A percentile compares a stretch with the other conserved stretches of the same genome.
Conservation (phyloP, 1,284 basidiomycete genomes). For the Microbotryum intermedium region DNA sequence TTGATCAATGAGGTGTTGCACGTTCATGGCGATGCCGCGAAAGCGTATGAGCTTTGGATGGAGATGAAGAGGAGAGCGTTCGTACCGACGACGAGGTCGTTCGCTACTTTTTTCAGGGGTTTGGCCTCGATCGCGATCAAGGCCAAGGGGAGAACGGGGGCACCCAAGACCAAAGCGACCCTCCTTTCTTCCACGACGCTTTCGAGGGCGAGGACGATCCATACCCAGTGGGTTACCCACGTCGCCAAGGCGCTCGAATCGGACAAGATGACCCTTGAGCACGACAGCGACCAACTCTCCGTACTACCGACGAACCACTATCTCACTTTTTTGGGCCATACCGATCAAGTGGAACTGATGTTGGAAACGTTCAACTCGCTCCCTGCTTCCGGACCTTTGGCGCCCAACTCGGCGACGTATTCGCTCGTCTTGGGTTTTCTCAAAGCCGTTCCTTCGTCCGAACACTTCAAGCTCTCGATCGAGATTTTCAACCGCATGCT, state of each 20-base stretch:
- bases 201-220: conserved; percentile 19
- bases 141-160: neutral
- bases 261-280: neutral
- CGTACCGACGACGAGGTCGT: conserved; percentile 21
- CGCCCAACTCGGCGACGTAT: conserved; percentile 12
- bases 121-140: conserved; percentile 9
- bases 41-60: conserved; percentile 22
- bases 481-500: no score
- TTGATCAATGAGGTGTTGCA: conserved; percentile 22
- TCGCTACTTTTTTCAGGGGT: conserved; percentile 21
- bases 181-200: neutral
- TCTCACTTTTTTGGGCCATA: conserved; percentile 18
- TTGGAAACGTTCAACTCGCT: conserved; percentile 17
- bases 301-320: conserved; percentile 21
- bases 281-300: conserved; percentile 5
- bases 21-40: neutral
- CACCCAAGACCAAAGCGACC: neutral
- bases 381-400: neutral
- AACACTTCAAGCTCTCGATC: no score
- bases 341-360: neutral
- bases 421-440: conserved; percentile 11
- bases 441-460: neutral
- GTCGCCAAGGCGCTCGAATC: neutral
- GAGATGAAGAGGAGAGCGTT: conserved; percentile 30
- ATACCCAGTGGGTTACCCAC: conserved; percentile 23